These are phyloP conservation scores for Pichia kudriavzevii DNA, from an alignment of 1,139 yeast genomes.

Conservation along the genomic window DNA sequence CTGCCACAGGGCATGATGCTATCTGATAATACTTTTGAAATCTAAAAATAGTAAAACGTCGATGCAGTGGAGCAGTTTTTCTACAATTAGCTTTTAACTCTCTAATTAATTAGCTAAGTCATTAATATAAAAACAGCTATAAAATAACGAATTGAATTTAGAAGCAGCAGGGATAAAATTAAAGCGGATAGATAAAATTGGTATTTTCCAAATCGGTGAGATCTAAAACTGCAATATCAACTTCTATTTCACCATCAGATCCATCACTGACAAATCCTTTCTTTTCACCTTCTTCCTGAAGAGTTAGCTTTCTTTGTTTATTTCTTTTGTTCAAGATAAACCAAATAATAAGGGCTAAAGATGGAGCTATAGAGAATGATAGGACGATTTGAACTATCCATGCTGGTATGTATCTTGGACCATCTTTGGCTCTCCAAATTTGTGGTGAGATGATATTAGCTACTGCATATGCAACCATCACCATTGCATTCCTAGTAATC, in stretches of 20 bases:
- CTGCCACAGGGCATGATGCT: no score
- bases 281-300: constrained; percentile 12
- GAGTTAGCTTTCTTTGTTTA: constrained; percentile 25
- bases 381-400: constrained; percentile 49
- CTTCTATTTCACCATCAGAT: constrained; percentile 30
- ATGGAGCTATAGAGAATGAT: constrained; percentile 37
- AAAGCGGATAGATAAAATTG: constrained; percentile 25
- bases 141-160: no score
- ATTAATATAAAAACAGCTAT: no score
- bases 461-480: constrained; percentile 34
- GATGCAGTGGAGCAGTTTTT: no score
- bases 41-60: no score
- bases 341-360: constrained; percentile 33
- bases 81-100: no score
- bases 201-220: constrained; percentile 42
- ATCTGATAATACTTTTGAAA: no score
- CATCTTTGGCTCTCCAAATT: constrained; percentile 34
- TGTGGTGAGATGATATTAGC: constrained; percentile 42
- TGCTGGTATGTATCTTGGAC: constrained; percentile 39
- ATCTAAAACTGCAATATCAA: constrained; percentile 36
- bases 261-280: constrained; percentile 24
- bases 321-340: constrained; percentile 35
- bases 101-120: no score
- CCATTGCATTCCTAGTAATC: constrained; percentile 33
- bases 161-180: no score